Base-by-base conservation (phyloP, 176 grass and related monocot species). In the Zea luxurians region DNA sequence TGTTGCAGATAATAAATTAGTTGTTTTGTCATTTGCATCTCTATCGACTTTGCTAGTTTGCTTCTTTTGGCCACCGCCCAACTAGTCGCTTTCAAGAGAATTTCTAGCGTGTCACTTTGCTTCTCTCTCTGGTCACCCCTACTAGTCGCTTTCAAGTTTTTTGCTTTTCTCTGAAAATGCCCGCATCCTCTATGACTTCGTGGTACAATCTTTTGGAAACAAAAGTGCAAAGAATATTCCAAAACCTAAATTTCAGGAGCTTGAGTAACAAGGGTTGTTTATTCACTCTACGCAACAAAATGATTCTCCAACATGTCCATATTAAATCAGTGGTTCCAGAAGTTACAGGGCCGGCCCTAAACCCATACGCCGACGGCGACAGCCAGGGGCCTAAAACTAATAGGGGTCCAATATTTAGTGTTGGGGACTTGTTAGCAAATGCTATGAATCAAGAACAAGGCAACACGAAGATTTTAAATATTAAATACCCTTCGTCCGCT, bases 1-100 rank as follows among this genome's bases (percentile, higher is more conserved):
- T 84, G 38, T n/a, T 78, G 68, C 82, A 78, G 48, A 75, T 66
- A 65, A 15, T n/a, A 16, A 21, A 76, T 69, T 64, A 8, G 17
- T 76, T 34, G 47, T 82, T 70, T 36, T 70, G 15, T 87, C 45
- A 43, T 87, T 65, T 83, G 74, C 34, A 73, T 59, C 48, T 5
- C 10, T 17, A 44, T 27, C 27, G 27, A 27, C 27, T 27, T 27
- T 27, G 27, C 55, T 40, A 40, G 38, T 42, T 49, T 58, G 45
- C 69, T 27, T 68, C n/a, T 35, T 48, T 71, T 35, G 1, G 57
- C 10, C 66, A 68, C 42, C 10, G 11, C 45, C 2, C 47, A 17
- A 52, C 38, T 37, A 52, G 40, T 63, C 64, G 15, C 11, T 9
- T 64, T 58, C 37, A 77, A 77, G 2, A 68, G 8, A 46, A 64